These are phyloP conservation scores for Beverwykella pulmonaria DNA, from an alignment of 495 filamentous ascomycete genomes.

Conservation along the genomic window DNA sequence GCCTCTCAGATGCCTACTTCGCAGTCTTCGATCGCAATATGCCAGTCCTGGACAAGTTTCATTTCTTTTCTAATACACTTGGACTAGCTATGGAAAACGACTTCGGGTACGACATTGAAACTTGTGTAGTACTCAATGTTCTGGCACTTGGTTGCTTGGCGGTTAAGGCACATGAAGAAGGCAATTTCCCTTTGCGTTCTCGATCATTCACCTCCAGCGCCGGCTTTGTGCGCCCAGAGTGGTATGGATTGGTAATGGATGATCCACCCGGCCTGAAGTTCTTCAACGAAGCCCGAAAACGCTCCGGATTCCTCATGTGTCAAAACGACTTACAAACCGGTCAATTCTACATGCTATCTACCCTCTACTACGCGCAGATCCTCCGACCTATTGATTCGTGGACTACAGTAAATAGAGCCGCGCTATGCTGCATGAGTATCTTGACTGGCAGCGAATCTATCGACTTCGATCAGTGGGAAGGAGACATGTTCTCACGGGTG, in stretches of 20 bases:
- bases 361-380: slow-evolving; percentile 36
- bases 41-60: slow-evolving; percentile 29
- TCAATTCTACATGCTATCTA: slow-evolving; percentile 37
- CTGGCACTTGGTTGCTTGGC: slow-evolving; percentile 35
- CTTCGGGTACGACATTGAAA: slow-evolving; percentile 37
- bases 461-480: slow-evolving; percentile 36
- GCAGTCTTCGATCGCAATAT: slow-evolving; percentile 35
- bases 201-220: background rate
- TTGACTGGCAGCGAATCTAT: slow-evolving; percentile 22
- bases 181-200: slow-evolving; percentile 30
- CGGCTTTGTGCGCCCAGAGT: slow-evolving; percentile 25
- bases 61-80: slow-evolving; percentile 34
- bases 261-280: slow-evolving; percentile 34
- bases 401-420: slow-evolving; percentile 35
- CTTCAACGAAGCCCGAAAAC: slow-evolving; percentile 37
- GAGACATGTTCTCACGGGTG: slow-evolving; percentile 34
- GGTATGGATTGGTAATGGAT: slow-evolving; percentile 28
- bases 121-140: slow-evolving; percentile 34
- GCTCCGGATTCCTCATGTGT: slow-evolving; percentile 34
- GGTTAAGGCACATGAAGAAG: slow-evolving; percentile 35
- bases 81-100: slow-evolving; percentile 30
- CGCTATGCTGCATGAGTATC: slow-evolving; percentile 33
- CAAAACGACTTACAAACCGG: slow-evolving; percentile 27
- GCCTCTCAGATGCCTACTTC: slow-evolving; percentile 36
- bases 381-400: slow-evolving; percentile 37